Conservation (phyloP, 495 filamentous ascomycete species). For the Penicillium ochrochloron region DNA sequence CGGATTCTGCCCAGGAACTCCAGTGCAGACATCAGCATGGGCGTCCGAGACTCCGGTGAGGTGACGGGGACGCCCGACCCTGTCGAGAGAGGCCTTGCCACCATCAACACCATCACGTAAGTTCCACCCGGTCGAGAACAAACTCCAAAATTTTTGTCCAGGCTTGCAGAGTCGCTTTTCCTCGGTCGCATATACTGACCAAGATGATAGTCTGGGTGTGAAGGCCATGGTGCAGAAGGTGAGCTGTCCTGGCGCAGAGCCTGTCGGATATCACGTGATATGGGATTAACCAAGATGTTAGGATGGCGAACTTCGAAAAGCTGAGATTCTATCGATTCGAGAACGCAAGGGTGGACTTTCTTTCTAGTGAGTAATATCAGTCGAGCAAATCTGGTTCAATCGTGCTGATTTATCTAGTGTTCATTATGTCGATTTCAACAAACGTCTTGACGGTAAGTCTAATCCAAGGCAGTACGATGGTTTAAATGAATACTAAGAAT, state of each 20-base stretch:
- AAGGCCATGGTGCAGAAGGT: constrained; percentile 76
- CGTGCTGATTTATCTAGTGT: constrained; percentile 58
- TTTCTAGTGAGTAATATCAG: constrained; percentile 66
- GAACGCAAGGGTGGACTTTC: constrained; percentile 81
- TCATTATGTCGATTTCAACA: constrained; percentile 99
- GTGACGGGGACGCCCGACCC: constrained; percentile 60
- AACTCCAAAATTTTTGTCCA: background rate
- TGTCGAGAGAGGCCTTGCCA: constrained; percentile 78
- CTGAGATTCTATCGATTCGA: constrained; percentile 89
- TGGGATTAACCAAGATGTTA: constrained; percentile 37
- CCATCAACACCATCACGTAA: constrained; percentile 75
- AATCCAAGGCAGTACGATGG: background rate
- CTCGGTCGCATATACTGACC: constrained; percentile 54
- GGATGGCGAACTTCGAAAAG: constrained; percentile 86
- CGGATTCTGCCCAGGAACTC: background rate
- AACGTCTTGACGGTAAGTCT: constrained; percentile 78
- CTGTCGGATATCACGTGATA: constrained; percentile 46
- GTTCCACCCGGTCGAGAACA: constrained; percentile 23
- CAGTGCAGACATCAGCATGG: constrained; percentile 42
- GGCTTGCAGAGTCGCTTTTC: constrained; percentile 31
- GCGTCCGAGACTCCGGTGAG: constrained; percentile 54
- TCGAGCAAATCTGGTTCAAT: background rate
- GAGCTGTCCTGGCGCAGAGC: constrained; percentile 26
- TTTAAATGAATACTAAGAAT: background rate
- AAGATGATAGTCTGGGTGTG: constrained; percentile 64